Evolutionary conservation across 306 rosid species (phyloP).

Genomic region (Lathyrus oleraceus): DNA sequence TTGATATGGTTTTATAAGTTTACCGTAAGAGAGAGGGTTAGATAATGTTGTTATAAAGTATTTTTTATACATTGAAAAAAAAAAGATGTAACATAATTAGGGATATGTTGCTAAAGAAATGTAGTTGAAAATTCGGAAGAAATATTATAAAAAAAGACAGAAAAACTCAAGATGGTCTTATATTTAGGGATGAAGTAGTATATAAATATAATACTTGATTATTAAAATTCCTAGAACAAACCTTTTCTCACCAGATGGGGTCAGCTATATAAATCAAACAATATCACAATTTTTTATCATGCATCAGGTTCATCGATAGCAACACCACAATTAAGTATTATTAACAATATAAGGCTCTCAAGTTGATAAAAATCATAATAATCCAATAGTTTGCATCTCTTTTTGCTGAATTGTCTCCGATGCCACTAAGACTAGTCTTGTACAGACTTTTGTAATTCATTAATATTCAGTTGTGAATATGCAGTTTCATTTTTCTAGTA

Average conservation of each 20-base stretch:
- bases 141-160: too few relatives aligned
- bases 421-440: not conserved
- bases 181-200: too few relatives aligned
- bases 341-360: slow-evolving; percentile 3
- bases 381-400: not conserved
- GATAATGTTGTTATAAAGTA: too few relatives aligned
- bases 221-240: not conserved
- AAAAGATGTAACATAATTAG: too few relatives aligned
- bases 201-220: not conserved
- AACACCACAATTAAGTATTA: too few relatives aligned
- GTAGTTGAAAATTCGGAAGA: too few relatives aligned
- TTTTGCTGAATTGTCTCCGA: not conserved
- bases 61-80: too few relatives aligned
- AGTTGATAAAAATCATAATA: not conserved
- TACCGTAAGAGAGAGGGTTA: too few relatives aligned
- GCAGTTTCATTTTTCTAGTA: slow-evolving; percentile 28
- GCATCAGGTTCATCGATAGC: not conserved
- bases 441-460: slow-evolving; percentile 16
- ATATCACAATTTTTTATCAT: not conserved
- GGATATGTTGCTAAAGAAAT: too few relatives aligned
- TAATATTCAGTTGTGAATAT: slow-evolving; percentile 12
- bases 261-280: not conserved
- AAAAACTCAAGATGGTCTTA: too few relatives aligned
- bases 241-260: not conserved
- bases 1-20: too few relatives aligned